Conservation (phyloP, 176 grass and related monocot genomes). For the Rhipidocladum racemiflorum region DNA sequence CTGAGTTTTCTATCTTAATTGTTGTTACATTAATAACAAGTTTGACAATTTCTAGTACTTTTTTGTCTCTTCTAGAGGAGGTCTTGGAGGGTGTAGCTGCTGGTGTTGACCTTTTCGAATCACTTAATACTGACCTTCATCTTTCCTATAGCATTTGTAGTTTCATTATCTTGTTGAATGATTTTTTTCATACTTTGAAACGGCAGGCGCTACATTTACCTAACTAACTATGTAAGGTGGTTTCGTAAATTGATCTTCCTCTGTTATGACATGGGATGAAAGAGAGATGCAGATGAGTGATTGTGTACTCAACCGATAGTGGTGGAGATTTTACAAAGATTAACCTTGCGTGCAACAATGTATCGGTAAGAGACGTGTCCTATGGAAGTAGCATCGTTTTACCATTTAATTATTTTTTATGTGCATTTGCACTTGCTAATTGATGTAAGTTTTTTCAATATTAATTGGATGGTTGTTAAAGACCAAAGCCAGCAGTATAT, state of each 20-base stretch:
- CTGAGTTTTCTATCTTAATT: not conserved
- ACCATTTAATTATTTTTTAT: not conserved
- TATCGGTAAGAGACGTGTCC: slow-evolving; percentile 46
- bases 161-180: not conserved
- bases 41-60: slow-evolving; percentile 28
- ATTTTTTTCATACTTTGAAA: slow-evolving; percentile 18
- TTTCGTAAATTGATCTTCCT: slow-evolving; percentile 81
- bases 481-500: not conserved
- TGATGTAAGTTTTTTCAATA: not conserved
- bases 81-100: slow-evolving; percentile 88
- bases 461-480: not conserved
- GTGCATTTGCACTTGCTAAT: not conserved
- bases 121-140: slow-evolving; percentile 49
- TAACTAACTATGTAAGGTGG: slow-evolving; percentile 92
- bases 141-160: slow-evolving; percentile 4
- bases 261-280: slow-evolving; percentile 61
- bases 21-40: not conserved
- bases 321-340: slow-evolving; percentile 66
- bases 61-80: slow-evolving; percentile 62
- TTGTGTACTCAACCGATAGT: slow-evolving; percentile 26
- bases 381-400: not conserved
- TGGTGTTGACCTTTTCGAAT: slow-evolving; percentile 92
- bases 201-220: slow-evolving; percentile 85
- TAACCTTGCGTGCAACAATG: slow-evolving; percentile 70
- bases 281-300: slow-evolving; percentile 31